phyloP scores from a whole-genome alignment of 148 eudicot species.

The Nepenthes gracilis region DNA sequence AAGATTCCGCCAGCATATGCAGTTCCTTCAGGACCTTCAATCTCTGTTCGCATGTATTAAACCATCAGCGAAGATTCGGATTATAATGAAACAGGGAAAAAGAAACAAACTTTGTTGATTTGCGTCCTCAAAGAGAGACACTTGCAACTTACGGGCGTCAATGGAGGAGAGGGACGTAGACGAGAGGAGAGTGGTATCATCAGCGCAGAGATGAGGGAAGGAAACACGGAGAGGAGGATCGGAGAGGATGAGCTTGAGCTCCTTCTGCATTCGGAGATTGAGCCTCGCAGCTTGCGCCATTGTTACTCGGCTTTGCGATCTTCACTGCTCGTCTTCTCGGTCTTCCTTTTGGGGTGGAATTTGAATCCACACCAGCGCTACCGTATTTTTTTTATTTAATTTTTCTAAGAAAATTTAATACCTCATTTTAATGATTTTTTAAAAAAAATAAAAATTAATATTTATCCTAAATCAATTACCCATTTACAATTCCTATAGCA shows the following conservation, averaged over 20 bases:
- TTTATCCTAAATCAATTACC: too few relatives aligned
- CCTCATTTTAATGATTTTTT: too few relatives aligned
- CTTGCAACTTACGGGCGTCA: conserved; percentile 21
- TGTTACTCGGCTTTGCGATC: background rate
- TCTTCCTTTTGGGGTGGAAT: too few relatives aligned
- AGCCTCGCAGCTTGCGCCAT: conserved; percentile 46
- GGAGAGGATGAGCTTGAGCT: conserved; percentile 40
- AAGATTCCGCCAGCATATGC: conserved; percentile 38
- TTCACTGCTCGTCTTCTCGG: background rate
- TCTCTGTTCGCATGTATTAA: background rate
- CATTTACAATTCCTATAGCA: too few relatives aligned
- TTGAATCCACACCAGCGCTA: too few relatives aligned
- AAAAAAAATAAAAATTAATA: too few relatives aligned
- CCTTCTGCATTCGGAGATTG: conserved; percentile 51
- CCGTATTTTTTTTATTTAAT: too few relatives aligned
- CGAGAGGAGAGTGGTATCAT: conserved; percentile 13
- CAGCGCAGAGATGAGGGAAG: conserved; percentile 33
- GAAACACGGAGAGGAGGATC: conserved; percentile 46
- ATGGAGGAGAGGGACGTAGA: conserved; percentile 11
- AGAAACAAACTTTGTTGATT: background rate
- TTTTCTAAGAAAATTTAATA: too few relatives aligned
- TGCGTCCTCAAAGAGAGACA: background rate
- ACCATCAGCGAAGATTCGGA: background rate
- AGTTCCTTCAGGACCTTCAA: conserved; percentile 46
- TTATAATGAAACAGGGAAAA: background rate